Base-by-base conservation (phyloP, 108 stramenopile genomes). In the Schizochytrium sp. region DNA sequence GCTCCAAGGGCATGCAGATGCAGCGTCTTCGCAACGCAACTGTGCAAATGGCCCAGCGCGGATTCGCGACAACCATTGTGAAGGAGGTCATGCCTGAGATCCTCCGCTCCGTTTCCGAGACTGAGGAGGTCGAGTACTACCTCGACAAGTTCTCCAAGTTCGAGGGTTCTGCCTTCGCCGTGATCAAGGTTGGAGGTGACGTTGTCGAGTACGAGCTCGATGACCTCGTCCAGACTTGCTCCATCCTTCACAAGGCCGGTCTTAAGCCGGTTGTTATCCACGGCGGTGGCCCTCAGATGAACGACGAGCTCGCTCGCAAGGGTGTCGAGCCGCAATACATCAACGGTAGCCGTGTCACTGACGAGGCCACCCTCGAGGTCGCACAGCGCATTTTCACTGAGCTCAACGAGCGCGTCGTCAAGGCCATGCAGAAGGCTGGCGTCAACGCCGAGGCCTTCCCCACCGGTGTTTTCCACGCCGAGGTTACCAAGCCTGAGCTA, bases 311-410 rank as follows among this genome's bases (percentile, higher is more conserved):
- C 44, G 95, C 95, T 28, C 91, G 93, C 76, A 92, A 97, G 3
- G 94, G 95, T 45, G 96, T 97, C 19, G 96, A 95, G 91, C 93
- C 95, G 28, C 61, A 92, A 28, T 98, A 96, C 88, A 96, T 96
- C 91, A 95, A 95, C 55, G 98, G 98, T 2, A 95, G 96, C 94
- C 92, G 98, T 8, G 96, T 98, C 12, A 95, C 95, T 7, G 95
- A 96, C 41, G 92, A 90, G 44, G 95, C 96, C 72, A 98, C 98
- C 12, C 95, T 99, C 4, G 96, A 97, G 44, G 94, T 98, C 8
- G 98, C 98, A 17, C 97, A 98, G 88, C 97, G 98, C 97, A 97
- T 98, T n/a, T 91, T 99, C n/a, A 96, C 95, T 89, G 97, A 97
- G 17, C 90, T 98, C 87, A 98, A 98, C 93, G 98, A 98, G 93